A percentile compares a stretch with the other conserved stretches of the same genome.
Evolutionary conservation across 108 stramenopile genomes (phyloP).

Genomic region (Asterionellopsis glacialis): DNA sequence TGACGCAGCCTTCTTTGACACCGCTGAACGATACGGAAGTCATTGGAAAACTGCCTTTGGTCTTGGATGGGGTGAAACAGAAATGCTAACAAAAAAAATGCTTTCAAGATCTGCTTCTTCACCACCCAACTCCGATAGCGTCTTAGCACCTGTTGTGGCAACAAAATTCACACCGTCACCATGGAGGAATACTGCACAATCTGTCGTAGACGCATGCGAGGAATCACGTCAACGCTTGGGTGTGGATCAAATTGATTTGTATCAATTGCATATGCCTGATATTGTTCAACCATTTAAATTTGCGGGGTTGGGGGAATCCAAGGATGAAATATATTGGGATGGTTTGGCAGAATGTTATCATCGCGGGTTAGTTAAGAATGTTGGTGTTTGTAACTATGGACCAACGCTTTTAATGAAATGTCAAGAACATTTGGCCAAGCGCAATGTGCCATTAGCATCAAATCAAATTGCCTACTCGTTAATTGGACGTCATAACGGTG

Average conservation of each 20-base stretch:
- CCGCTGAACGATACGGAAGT: slow-evolving; percentile 60
- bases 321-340: slow-evolving; percentile 58
- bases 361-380: slow-evolving; percentile 53
- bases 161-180: slow-evolving; percentile 69
- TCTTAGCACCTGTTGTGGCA: slow-evolving; percentile 32
- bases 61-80: slow-evolving; percentile 53
- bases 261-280: slow-evolving; percentile 75
- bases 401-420: slow-evolving; percentile 41
- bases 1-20: slow-evolving; percentile 57
- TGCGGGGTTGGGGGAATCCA: slow-evolving; percentile 23
- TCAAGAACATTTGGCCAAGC: slow-evolving; percentile 36
- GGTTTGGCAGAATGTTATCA: slow-evolving; percentile 61
- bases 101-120: slow-evolving; percentile 7
- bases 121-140: slow-evolving; percentile 3
- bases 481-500: slow-evolving; percentile 52
- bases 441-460: slow-evolving; percentile 52
- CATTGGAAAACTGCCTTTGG: slow-evolving; percentile 54
- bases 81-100: slow-evolving; percentile 30
- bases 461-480: slow-evolving; percentile 70
- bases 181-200: slow-evolving; percentile 47
- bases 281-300: slow-evolving; percentile 51
- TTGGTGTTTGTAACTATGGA: slow-evolving; percentile 70
- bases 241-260: slow-evolving; percentile 60
- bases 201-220: slow-evolving; percentile 59
- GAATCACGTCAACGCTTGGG: slow-evolving; percentile 52